Base-by-base conservation (phyloP, 345 rosid genomes). In the Eutrema yunnanense region DNA sequence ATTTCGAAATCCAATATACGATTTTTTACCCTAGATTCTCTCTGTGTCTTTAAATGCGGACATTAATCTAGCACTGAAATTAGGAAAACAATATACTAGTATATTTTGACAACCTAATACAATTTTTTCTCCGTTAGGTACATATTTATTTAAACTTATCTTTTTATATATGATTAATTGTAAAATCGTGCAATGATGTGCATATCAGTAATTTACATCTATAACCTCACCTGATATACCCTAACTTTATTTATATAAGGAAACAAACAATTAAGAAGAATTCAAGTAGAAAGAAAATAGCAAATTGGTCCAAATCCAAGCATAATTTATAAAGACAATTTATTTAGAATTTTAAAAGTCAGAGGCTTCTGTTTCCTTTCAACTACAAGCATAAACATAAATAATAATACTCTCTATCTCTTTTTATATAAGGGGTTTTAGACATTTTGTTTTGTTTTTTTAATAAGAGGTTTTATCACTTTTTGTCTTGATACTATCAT, bases 121-220 rank as follows among this genome's bases (percentile, higher is more conserved):
- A 34, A 10, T 29, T 41, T 43, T 30, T 32, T 19, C 34, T 62
- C 29, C 16, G 4, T 44, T 62, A 2, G 40, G 4, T 11, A 9
- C 32, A 32, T 34, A 30, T 3, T 40, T 40, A 40, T 38, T 22
- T 40, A 37, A 9, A 57, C 29, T 34, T n/a, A 36, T 60, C 10
- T 49, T 27, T 42, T 42, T 42, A 43, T 29, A 32, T 50, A 65
- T 34, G 58, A 49, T 22, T 50, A 50, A 65, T 50, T 6, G 11
- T 37, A 50, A 38, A 50, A 65, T 65, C 69, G 48, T 36, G 70
- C 70, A 37, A 27, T 66, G 40, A 9, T 37, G 38, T 65, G 70
- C 43, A 38, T 26, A 13, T 66, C 33, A 52, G 50, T n/a, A 51
- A 47, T 51, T 66, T 52, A 66, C 61, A 52, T 66, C 37, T 38